Evolutionary conservation across 2,329 filamentous ascomycete genomes (phyloP).

Genomic region (Cladosporium phlei): DNA sequence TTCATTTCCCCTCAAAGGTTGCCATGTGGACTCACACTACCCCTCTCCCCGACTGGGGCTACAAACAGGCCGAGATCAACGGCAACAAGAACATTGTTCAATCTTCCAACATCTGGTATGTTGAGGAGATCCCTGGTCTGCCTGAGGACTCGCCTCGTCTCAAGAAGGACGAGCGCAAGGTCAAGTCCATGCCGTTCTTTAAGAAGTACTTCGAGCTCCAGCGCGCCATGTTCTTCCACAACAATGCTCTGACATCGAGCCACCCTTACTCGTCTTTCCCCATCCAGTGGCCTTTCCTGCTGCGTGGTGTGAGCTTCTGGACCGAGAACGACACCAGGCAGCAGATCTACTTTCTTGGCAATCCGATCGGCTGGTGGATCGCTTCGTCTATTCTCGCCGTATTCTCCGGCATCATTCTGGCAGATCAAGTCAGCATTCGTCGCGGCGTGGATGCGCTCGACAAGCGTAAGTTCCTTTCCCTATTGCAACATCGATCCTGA

Average conservation of each 20-base stretch:
- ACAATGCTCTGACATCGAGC: constrained; percentile 94
- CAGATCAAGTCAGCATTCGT: constrained; percentile 88
- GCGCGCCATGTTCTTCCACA: constrained; percentile 98
- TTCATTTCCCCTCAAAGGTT: constrained; percentile 91
- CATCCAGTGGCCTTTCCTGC: constrained; percentile 95
- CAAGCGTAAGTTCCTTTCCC: constrained; percentile 64
- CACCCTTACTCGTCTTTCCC: constrained; percentile 94
- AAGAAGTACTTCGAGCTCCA: constrained; percentile 95
- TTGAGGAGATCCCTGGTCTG: constrained; percentile 84
- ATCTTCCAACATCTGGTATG: constrained; percentile 89
- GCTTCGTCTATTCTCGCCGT: constrained; percentile 87
- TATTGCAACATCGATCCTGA: background rate
- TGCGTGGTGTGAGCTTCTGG: constrained; percentile 98
- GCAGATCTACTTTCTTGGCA: constrained; percentile 98
- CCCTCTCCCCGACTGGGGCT: constrained; percentile 94
- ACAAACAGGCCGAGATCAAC: constrained; percentile 98
- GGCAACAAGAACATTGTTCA: constrained; percentile 93
- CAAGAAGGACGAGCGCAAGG: constrained; percentile 67
- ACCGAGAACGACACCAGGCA: constrained; percentile 90
- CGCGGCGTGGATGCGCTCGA: constrained; percentile 91
- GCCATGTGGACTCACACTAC: constrained; percentile 98
- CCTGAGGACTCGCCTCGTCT: constrained; percentile 67
- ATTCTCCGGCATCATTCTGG: constrained; percentile 83
- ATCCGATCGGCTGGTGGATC: constrained; percentile 96
- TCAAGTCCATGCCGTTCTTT: constrained; percentile 82